Evolutionary conservation across 2,329 filamentous ascomycete genomes (phyloP).

Genomic region (Emericellopsis cladophorae): DNA sequence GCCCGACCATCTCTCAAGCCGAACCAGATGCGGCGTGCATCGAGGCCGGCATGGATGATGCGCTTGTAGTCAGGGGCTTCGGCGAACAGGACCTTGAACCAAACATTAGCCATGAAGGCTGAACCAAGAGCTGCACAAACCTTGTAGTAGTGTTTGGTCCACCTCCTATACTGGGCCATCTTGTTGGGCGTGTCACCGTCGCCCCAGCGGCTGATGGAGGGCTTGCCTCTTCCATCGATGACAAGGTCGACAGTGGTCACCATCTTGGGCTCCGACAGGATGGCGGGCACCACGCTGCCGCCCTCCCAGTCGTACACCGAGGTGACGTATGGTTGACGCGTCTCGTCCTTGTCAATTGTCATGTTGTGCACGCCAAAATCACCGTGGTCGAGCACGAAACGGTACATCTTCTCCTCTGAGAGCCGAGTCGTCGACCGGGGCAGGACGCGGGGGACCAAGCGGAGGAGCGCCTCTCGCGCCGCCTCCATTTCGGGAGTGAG

Average conservation of each 20-base stretch:
- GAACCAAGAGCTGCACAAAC: neutral
- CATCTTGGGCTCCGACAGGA: constrained; percentile 12
- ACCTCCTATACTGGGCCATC: constrained; percentile 7
- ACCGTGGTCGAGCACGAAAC: constrained; percentile 18
- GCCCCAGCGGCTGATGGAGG: constrained; percentile 9
- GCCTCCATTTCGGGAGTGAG: constrained; percentile 4
- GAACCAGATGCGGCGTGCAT: constrained; percentile 15
- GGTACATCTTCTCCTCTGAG: constrained; percentile 9
- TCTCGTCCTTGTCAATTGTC: constrained; percentile 7
- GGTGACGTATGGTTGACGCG: constrained; percentile 9
- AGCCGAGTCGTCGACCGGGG: constrained; percentile 1
- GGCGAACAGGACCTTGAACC: constrained; percentile 4
- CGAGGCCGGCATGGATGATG: constrained; percentile 11
- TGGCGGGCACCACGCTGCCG: constrained; percentile 14
- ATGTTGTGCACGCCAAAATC: constrained; percentile 3
- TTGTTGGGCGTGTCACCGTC: constrained; percentile 5
- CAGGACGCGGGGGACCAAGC: constrained; percentile 10
- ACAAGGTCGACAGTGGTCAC: constrained; percentile 6
- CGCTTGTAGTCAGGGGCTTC: constrained; percentile 8
- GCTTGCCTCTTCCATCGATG: constrained; percentile 7
- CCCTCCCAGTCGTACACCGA: constrained; percentile 18
- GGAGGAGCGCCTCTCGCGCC: constrained; percentile 13
- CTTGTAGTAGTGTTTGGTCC: constrained; percentile 12
- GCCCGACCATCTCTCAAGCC: constrained; percentile 4
- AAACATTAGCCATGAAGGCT: neutral